phyloP scores from a whole-genome alignment of 176 grass and related monocot species.

The Rhipidocladum racemiflorum region DNA sequence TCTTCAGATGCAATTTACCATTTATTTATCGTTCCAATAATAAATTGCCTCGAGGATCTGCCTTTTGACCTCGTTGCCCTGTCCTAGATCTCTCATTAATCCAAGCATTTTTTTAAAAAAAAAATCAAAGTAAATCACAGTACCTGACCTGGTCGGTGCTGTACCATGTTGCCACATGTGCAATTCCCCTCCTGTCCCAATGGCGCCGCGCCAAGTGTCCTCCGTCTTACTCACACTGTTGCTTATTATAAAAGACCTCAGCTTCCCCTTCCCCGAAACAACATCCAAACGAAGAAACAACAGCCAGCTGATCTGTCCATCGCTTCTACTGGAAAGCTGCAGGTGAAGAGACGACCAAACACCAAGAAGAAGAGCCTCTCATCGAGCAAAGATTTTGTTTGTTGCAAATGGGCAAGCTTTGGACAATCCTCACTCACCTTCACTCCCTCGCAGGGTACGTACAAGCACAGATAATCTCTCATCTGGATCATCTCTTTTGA shows the following conservation, averaged over 20 bases:
- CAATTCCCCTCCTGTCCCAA: background rate
- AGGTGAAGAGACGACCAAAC: background rate
- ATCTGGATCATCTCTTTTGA: conserved; percentile 1
- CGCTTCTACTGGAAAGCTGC: background rate
- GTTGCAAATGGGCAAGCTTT: conserved; percentile 47
- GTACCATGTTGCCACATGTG: conserved; percentile 28
- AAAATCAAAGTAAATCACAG: background rate
- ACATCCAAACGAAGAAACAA: background rate
- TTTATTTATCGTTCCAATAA: background rate
- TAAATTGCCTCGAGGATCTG: background rate
- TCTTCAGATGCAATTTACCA: background rate
- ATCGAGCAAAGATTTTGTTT: background rate
- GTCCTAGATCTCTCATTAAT: conserved; percentile 25
- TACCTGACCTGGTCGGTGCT: conserved; percentile 42
- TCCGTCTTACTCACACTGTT: background rate
- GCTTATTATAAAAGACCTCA: background rate
- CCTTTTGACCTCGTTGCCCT: background rate
- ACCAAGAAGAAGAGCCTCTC: background rate
- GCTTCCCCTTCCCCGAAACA: background rate
- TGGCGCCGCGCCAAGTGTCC: conserved; percentile 8
- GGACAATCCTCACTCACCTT: conserved; percentile 60
- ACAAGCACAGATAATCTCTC: background rate
- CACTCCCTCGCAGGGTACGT: conserved; percentile 69
- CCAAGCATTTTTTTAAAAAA: background rate
- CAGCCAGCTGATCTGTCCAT: background rate